Percentiles rank a stretch among this genome's conserved stretches.
These are phyloP conservation scores for Cladosporium sp. DNA, from an alignment of 2,329 filamentous ascomycete genomes.

Conservation along the genomic window DNA sequence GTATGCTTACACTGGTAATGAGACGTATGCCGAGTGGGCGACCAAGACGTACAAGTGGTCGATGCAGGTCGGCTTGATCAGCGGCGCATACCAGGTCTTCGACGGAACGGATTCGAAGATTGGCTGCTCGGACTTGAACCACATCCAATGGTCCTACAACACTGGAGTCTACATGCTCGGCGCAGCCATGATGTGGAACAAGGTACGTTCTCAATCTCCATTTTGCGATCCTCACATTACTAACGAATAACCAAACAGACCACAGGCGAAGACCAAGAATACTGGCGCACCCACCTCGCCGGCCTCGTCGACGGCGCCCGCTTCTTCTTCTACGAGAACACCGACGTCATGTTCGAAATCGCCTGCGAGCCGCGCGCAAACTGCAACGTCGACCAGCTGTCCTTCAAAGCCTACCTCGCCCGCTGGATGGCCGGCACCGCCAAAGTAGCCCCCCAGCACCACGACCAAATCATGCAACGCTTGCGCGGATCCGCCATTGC, in stretches of 20 bases:
- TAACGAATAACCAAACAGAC: constrained; percentile 19
- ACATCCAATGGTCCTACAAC: constrained; percentile 47
- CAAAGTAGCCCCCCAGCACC: constrained; percentile 56
- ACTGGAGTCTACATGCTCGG: constrained; percentile 44
- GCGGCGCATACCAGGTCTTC: constrained; percentile 45
- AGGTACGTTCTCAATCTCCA: constrained; percentile 9
- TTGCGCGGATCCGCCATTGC: constrained; percentile 51
- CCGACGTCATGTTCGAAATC: constrained; percentile 41
- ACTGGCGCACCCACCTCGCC: constrained; percentile 22
- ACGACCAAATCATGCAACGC: constrained; percentile 48
- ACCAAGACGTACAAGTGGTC: constrained; percentile 36
- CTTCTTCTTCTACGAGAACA: constrained; percentile 37
- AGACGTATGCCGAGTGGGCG: constrained; percentile 64
- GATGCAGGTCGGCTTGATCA: constrained; percentile 52
- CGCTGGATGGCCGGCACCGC: constrained; percentile 52
- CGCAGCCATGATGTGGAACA: constrained; percentile 46
- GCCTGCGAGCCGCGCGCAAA: constrained; percentile 38
- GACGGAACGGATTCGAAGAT: constrained; percentile 44
- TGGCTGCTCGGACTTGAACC: constrained; percentile 44
- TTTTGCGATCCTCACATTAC: neutral
- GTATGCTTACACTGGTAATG: constrained; percentile 37
- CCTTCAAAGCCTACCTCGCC: constrained; percentile 39
- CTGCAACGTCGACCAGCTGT: constrained; percentile 43
- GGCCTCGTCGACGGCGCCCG: constrained; percentile 26
- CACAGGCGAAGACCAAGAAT: constrained; percentile 17